A percentile compares a stretch with the other conserved stretches of the same genome.
These are phyloP conservation scores for Myriangium duriaei DNA, from an alignment of 2,329 filamentous ascomycete species.

Conservation along the genomic window DNA sequence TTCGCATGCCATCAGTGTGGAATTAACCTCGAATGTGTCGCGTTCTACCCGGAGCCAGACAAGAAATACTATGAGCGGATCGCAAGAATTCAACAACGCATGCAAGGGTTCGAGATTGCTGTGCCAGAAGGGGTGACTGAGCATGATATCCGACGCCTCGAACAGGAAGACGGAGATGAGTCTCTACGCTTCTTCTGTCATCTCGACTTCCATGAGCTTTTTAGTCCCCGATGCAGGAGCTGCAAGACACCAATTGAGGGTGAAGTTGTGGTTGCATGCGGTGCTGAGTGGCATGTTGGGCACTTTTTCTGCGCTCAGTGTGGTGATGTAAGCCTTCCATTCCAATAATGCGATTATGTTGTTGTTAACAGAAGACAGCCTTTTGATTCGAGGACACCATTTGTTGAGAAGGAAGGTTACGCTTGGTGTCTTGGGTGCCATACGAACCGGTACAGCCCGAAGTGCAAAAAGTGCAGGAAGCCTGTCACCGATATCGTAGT, in stretches of 20 bases:
- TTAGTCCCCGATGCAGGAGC: constrained; percentile 83
- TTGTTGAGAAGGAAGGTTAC: constrained; percentile 95
- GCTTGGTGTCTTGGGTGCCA: constrained; percentile 94
- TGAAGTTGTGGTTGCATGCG: constrained; percentile 85
- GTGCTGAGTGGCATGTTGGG: constrained; percentile 90
- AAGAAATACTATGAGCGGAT: constrained; percentile 57
- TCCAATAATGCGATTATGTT: neutral
- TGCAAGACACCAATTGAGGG: constrained; percentile 95
- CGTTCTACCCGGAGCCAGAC: constrained; percentile 88
- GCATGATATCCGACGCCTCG: constrained; percentile 30
- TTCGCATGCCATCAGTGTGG: constrained; percentile 82
- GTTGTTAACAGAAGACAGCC: constrained; percentile 29
- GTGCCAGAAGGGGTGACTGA: constrained; percentile 50
- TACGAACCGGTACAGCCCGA: constrained; percentile 77
- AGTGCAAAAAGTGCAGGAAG: constrained; percentile 72
- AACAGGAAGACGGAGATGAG: constrained; percentile 50
- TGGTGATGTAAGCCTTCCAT: constrained; percentile 49
- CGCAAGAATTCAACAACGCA: constrained; percentile 55
- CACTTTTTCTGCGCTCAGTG: constrained; percentile 99
- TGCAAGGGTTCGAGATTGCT: constrained; percentile 35
- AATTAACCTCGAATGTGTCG: constrained; percentile 82
- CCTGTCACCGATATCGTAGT: constrained; percentile 86
- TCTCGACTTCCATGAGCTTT: constrained; percentile 95
- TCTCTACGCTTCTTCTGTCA: constrained; percentile 86
- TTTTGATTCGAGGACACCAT: constrained; percentile 54